Evolutionary conservation across 2,329 filamentous ascomycete species (phyloP).

Genomic region (Clonostachys rhizophaga): DNA sequence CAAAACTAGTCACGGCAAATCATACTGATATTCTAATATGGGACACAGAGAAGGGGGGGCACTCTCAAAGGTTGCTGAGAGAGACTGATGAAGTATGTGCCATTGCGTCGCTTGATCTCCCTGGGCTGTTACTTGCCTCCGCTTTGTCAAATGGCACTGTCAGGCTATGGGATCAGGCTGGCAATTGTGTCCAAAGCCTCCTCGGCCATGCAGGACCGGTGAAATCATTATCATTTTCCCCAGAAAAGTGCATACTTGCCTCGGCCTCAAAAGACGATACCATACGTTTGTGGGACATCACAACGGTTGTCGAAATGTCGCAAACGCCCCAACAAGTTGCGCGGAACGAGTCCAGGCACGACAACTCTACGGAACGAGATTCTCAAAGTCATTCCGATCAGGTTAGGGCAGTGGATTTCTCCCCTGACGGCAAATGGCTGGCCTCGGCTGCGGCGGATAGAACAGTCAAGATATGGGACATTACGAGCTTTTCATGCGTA

Average conservation of each 20-base stretch:
- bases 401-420: not conserved
- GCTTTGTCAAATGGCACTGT: not conserved
- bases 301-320: not conserved
- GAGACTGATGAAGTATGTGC: not conserved
- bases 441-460: conserved; percentile 2
- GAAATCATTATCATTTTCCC: not conserved
- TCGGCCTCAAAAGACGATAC: not conserved
- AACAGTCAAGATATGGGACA: conserved; percentile 4
- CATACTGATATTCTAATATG: conserved; percentile 5
- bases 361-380: not conserved
- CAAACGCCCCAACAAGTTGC: not conserved
- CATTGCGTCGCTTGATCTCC: too few relatives aligned
- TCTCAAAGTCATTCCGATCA: not conserved
- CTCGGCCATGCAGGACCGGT: not conserved
- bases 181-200: too few relatives aligned
- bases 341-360: conserved; percentile 2
- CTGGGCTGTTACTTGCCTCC: not conserved
- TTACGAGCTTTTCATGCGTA: not conserved
- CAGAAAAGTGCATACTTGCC: not conserved
- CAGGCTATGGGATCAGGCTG: conserved; percentile 1
- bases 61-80: conserved; percentile 1
- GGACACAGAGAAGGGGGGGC: conserved; percentile 1
- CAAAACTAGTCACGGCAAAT: not conserved
- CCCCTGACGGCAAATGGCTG: not conserved
- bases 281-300: conserved; percentile 1